Conservation (phyloP, 352 stramenopile genomes). For the Phytopythium kandeliae region DNA sequence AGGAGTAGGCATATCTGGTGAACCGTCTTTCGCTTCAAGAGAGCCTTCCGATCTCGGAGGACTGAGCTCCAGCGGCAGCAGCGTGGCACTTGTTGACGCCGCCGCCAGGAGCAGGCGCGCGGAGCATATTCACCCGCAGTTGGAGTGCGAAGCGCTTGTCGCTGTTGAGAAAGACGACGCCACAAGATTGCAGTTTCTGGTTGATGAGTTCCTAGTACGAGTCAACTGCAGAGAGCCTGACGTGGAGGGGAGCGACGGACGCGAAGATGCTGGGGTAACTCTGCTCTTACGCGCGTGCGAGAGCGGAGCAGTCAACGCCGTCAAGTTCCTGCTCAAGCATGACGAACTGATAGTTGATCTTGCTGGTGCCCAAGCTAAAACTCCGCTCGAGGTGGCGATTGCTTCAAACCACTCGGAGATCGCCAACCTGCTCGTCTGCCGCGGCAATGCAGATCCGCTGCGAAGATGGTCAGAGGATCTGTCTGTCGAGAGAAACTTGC, state of each 20-base stretch:
- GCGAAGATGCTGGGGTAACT: constrained; percentile 6
- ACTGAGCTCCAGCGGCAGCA: constrained; percentile 5
- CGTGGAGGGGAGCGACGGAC: background rate
- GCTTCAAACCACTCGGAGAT: background rate
- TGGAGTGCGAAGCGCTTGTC: constrained; percentile 20
- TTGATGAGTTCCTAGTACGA: constrained; percentile 33
- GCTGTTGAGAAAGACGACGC: constrained; percentile 19
- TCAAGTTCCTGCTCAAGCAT: constrained; percentile 20
- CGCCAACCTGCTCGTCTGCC: constrained; percentile 1
- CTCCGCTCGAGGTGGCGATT: background rate
- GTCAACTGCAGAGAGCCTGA: constrained; percentile 22
- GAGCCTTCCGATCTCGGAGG: background rate
- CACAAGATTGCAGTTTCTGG: constrained; percentile 20
- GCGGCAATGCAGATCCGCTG: background rate
- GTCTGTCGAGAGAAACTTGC: background rate
- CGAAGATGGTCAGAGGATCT: background rate
- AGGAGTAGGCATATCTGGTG: constrained; percentile 6
- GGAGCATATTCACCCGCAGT: constrained; percentile 28
- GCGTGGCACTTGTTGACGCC: constrained; percentile 10
- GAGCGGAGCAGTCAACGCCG: constrained; percentile 5
- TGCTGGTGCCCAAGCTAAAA: too few species aligned
- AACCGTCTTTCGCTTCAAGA: background rate
- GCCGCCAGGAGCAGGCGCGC: constrained; percentile 2
- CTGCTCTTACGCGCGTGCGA: constrained; percentile 29
- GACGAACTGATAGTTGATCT: constrained; percentile 12